Base-by-base conservation (phyloP, 2,329 filamentous ascomycete species). In the Verticillium zaregamsianum region DNA sequence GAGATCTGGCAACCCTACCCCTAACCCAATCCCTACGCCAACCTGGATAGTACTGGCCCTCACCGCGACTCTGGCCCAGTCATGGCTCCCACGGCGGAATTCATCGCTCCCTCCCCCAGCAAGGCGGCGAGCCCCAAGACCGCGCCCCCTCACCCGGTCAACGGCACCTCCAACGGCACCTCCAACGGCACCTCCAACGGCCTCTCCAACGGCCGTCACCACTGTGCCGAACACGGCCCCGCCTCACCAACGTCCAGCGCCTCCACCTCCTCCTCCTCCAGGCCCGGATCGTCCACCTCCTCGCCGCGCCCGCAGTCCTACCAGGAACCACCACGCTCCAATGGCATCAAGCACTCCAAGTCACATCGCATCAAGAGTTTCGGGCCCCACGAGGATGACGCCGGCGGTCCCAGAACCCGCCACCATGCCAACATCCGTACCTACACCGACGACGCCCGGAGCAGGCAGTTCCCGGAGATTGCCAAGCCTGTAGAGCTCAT, bases 401-500 rank as follows among this genome's bases (percentile, higher is more conserved):
- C 72, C 1, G 68, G 68, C 37, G 73, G 71, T 1, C 74, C 73
- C n/a, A 68, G 70, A 55, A 73, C 72, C 23, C 71, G 68, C 20
- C 64, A 71, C 33, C 57, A 49, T 32, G 68, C 73, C 60, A 68
- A 66, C 17, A 67, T 66, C 12, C 68, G 66, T 28, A 66, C 65
- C 25, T 73, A 72, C 62, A 67, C 67, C 14, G 72, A 67, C 54
- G 62, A 67, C 58, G 63, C 55, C 17, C 62, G 61, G 32, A 59
- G 58, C 58, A 66, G 71, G 40, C 23, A 66, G 23, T 86, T 80
- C 63, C 84, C 84, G 1, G 79, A 84, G 1, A 81, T 88, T 62
- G 84, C 83, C 25, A 82, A 79, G 62, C 80, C 83, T 0, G 79
- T 88, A 14, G 82, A 87, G 68, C 73, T 86, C 31, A 81, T 89